These are phyloP conservation scores for Vairimorpha ceranae DNA, from an alignment of 371 early-diverging fungal genomes.

Conservation along the genomic window DNA sequence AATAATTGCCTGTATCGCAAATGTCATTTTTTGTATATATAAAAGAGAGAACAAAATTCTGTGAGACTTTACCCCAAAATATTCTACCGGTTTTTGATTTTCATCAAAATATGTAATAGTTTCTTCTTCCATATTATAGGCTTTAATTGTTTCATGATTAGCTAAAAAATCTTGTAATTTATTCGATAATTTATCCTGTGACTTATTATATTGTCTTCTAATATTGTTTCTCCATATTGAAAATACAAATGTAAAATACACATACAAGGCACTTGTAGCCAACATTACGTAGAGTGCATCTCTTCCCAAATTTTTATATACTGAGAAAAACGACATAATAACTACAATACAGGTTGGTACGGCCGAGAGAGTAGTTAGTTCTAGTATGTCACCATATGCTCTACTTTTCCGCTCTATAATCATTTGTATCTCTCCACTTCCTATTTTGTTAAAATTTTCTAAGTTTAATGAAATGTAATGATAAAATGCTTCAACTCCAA, in stretches of 20 bases:
- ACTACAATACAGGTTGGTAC: conserved; percentile 30
- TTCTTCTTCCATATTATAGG: conserved; percentile 45
- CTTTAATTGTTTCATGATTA: conserved; percentile 54
- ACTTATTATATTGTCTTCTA: conserved; percentile 39
- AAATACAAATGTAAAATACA: conserved; percentile 50
- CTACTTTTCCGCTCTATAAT: conserved; percentile 51
- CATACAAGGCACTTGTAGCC: conserved; percentile 36
- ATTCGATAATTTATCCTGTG: conserved; percentile 38
- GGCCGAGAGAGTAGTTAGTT: conserved; percentile 46
- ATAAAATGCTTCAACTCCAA: conserved; percentile 36
- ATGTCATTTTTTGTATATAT: conserved; percentile 50
- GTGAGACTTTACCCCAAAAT: conserved; percentile 12
- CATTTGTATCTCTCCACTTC: conserved; percentile 52
- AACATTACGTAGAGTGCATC: conserved; percentile 35
- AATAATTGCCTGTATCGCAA: conserved; percentile 31
- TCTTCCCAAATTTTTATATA: conserved; percentile 19
- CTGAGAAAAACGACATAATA: conserved; percentile 9
- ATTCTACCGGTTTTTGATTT: conserved; percentile 35
- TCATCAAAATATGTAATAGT: conserved; percentile 46
- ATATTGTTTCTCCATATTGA: conserved; percentile 55
- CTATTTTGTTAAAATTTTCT: conserved; percentile 30
- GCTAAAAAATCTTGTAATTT: conserved; percentile 45
- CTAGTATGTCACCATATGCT: conserved; percentile 58
- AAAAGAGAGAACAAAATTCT: conserved; percentile 50
- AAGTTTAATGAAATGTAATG: conserved; percentile 45